Conservation (phyloP, 768 basidiomycete genomes). For the Mycena chlorophos region DNA sequence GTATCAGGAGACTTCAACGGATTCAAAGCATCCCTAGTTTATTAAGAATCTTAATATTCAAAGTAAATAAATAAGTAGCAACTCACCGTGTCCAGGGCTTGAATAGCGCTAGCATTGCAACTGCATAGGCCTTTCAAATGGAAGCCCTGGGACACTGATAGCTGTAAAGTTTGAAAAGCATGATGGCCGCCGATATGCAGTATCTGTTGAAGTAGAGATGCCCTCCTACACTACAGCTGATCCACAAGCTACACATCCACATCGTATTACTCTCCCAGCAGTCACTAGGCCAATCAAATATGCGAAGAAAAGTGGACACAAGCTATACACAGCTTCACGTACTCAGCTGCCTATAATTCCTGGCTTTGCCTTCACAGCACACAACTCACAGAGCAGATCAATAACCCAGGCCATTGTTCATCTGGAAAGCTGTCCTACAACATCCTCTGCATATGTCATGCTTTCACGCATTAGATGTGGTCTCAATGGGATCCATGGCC, state of each 20-base stretch:
- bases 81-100: constrained; percentile 6
- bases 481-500: too few species aligned
- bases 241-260: too few species aligned
- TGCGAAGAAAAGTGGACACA: not conserved
- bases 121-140: constrained; percentile 29
- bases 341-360: constrained; percentile 30
- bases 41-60: not conserved
- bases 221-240: constrained; percentile 5
- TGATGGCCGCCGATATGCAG: constrained; percentile 13
- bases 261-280: too few species aligned
- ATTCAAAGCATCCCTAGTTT: not conserved
- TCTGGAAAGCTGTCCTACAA: constrained; percentile 17
- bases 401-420: constrained; percentile 23
- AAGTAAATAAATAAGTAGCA: not conserved
- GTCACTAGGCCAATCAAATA: not conserved
- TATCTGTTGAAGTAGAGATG: constrained; percentile 23
- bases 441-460: constrained; percentile 33
- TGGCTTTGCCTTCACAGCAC: constrained; percentile 29
- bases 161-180: constrained; percentile 20
- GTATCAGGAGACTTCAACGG: constrained; percentile 7
- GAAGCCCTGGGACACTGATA: constrained; percentile 18
- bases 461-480: constrained; percentile 29
- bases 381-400: constrained; percentile 32
- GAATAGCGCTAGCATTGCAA: constrained; percentile 17
- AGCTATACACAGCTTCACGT: constrained; percentile 10